A percentile compares a stretch with the other conserved stretches of the same genome.
Evolutionary conservation across 2,329 filamentous ascomycete species (phyloP).

Genomic region (Rutstroemia sp.): DNA sequence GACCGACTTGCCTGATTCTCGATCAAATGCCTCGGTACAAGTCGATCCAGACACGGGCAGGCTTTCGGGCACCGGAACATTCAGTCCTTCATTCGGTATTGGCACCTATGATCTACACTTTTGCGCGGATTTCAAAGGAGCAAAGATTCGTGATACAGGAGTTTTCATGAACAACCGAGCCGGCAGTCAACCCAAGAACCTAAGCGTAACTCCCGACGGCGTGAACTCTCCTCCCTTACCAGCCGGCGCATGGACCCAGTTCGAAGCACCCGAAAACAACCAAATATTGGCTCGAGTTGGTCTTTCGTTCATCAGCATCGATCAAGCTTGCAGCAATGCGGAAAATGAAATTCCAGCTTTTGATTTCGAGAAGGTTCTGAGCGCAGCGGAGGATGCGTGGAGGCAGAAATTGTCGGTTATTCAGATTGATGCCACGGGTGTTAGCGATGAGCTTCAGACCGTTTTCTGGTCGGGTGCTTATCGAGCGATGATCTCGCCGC

Average conservation of each 20-base stretch:
- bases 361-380: slow-evolving; percentile 51
- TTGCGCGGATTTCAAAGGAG: slow-evolving; percentile 60
- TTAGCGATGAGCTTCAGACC: slow-evolving; percentile 45
- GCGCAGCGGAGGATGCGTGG: slow-evolving; percentile 50
- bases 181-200: slow-evolving; percentile 37
- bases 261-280: slow-evolving; percentile 37
- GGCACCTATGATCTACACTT: slow-evolving; percentile 55
- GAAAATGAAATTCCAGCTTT: slow-evolving; percentile 59
- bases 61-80: slow-evolving; percentile 53
- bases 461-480: slow-evolving; percentile 67
- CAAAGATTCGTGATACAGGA: slow-evolving; percentile 50
- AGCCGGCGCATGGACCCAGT: slow-evolving; percentile 56
- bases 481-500: slow-evolving; percentile 60
- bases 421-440: slow-evolving; percentile 42
- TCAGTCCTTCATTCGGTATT: slow-evolving; percentile 56
- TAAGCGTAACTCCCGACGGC: slow-evolving; percentile 40
- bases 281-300: slow-evolving; percentile 57
- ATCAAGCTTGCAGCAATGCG: slow-evolving; percentile 60
- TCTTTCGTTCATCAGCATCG: slow-evolving; percentile 59
- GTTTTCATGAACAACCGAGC: slow-evolving; percentile 53
- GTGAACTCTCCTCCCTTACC: slow-evolving; percentile 50
- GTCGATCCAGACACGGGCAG: slow-evolving; percentile 50
- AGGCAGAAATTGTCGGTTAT: slow-evolving; percentile 52
- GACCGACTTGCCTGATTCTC: slow-evolving; percentile 53
- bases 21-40: slow-evolving; percentile 46